Conservation (phyloP, 108 stramenopile species). For the Conticribra weissflogii region DNA sequence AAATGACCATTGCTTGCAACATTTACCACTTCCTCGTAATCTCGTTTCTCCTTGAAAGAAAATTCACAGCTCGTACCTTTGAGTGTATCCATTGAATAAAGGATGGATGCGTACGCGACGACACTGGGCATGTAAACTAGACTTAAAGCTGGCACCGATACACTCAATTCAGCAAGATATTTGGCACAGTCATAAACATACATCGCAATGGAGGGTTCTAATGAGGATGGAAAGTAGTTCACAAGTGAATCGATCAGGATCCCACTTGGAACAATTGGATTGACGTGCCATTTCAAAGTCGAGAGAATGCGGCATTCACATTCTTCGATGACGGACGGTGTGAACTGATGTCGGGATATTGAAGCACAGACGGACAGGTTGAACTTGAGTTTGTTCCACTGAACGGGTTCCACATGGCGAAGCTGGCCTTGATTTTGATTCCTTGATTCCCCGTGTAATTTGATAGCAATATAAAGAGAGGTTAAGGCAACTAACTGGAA, state of each 20-base stretch:
- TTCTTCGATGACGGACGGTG: slow-evolving; percentile 22
- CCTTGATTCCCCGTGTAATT: slow-evolving; percentile 48
- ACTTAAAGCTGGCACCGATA: slow-evolving; percentile 64
- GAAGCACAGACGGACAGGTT: slow-evolving; percentile 38
- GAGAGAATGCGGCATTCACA: slow-evolving; percentile 22
- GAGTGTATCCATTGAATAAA: slow-evolving; percentile 69
- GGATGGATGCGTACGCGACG: slow-evolving; percentile 72
- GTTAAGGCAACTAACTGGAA: slow-evolving; percentile 83
- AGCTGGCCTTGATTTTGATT: too few species aligned
- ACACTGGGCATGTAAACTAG: slow-evolving; percentile 60
- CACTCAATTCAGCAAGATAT: slow-evolving; percentile 77
- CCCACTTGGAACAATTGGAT: slow-evolving; percentile 46
- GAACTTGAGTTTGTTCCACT: slow-evolving; percentile 34
- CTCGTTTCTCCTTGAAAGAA: slow-evolving; percentile 5
- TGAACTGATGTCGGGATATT: slow-evolving; percentile 45
- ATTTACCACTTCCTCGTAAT: slow-evolving; percentile 16
- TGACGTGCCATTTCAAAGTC: slow-evolving; percentile 40
- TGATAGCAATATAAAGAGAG: slow-evolving; percentile 77
- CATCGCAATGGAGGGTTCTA: not conserved
- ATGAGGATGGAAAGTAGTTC: slow-evolving; percentile 6
- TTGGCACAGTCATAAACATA: slow-evolving; percentile 48
- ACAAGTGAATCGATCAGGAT: slow-evolving; percentile 34
- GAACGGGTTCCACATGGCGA: too few species aligned
- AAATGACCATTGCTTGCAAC: slow-evolving; percentile 13
- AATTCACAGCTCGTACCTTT: not conserved